Percentiles rank a stretch among this genome's conserved stretches.
phyloP scores from a whole-genome alignment of 257 asterid genomes.

The Avicennia marina region DNA sequence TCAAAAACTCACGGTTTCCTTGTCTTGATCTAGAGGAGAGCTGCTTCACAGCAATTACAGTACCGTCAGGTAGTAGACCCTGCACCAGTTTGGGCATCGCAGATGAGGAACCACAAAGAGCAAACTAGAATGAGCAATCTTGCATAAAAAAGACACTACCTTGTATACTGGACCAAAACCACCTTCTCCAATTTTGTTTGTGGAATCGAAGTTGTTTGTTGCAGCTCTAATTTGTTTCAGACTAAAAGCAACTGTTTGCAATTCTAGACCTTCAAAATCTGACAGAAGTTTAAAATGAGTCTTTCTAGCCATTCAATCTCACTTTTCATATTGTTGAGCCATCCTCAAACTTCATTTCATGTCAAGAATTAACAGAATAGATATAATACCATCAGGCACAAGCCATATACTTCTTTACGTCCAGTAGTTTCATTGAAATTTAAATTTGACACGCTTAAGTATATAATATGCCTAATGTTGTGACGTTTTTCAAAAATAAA shows the following conservation, averaged over 20 bases:
- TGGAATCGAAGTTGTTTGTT: conserved; percentile 65
- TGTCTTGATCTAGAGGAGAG: conserved; percentile 78
- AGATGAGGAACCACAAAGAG: conserved; percentile 2
- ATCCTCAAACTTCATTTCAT: too few relatives aligned
- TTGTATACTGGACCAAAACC: conserved; percentile 95
- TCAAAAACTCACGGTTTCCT: conserved; percentile 79
- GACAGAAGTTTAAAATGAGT: background rate
- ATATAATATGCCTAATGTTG: too few relatives aligned
- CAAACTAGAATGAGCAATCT: background rate
- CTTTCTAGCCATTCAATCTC: too few relatives aligned
- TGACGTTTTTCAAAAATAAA: too few relatives aligned
- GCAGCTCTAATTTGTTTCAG: conserved; percentile 79
- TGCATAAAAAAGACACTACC: conserved; percentile 32
- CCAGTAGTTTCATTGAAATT: too few relatives aligned
- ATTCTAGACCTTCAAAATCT: conserved; percentile 49
- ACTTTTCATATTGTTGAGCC: too few relatives aligned
- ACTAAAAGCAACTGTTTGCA: conserved; percentile 51
- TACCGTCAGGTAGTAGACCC: conserved; percentile 73
- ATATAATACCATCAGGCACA: too few relatives aligned
- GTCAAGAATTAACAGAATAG: too few relatives aligned
- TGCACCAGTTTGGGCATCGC: conserved; percentile 28
- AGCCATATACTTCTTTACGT: too few relatives aligned
- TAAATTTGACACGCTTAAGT: too few relatives aligned
- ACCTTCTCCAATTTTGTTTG: conserved; percentile 89
- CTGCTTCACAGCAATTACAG: conserved; percentile 77